Base-by-base conservation (phyloP, 1,284 basidiomycete genomes). In the Ceratobasidium theobromae region DNA sequence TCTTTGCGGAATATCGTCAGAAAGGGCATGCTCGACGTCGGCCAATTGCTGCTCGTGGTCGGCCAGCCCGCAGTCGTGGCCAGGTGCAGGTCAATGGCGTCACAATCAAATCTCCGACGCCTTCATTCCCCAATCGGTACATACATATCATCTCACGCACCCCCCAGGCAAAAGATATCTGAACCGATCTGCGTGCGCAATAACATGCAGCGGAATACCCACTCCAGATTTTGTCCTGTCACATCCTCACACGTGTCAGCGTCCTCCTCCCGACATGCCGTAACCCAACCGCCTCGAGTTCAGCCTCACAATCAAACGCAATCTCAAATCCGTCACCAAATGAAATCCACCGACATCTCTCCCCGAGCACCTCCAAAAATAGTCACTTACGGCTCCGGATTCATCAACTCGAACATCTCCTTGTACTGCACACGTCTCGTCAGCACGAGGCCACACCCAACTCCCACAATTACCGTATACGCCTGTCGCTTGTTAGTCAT, bases 131-230 rank as follows among this genome's bases (percentile, higher is more conserved):
- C 35, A 38, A 6, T n/a, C n/a, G 16, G 9, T 38, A 16, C 35
- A 38, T 38, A 38, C 35, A 28, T 43, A 21, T 35, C 71, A 66
- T 16, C 75, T 71, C 43, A 71, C 69, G 71, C 84, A 87, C 1
- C 84, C 84, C 3, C 84, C 84, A 2, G 85, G 86, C 21, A 87
- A 73, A 33, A 87, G 76, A 73, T 84, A 87, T 38, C 75, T 75
- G 74, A 84, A 85, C 55, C 76, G 76, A 32, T 80, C 76, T 14
- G 80, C 76, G 65, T 86, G 79, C 65, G 82, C 77, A 30, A 85
- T 75, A 21, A 86, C 73, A 70, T 80, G 83, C 41, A 76, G 75
- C 0, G 85, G 86, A 11, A 86, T 74, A 18, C 81, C 79, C 14
- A 85, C 81, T 0, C 81, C 84, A 4, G 75, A 76, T 3, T 79